Conservation (phyloP, 2,329 filamentous ascomycete genomes). For the Lachnellula suecica region DNA sequence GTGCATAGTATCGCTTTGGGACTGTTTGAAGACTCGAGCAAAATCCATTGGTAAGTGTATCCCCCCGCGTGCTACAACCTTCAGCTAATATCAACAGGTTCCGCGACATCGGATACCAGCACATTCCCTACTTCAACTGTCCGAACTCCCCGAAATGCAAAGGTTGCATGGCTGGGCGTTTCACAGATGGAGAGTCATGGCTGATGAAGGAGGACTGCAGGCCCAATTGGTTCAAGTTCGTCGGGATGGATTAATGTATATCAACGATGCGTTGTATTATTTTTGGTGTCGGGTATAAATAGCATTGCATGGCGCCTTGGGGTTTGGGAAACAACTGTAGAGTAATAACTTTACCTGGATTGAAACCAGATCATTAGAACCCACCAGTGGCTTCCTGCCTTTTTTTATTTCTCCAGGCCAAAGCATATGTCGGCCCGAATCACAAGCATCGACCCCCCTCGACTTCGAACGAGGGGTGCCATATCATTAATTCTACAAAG, state of each 20-base stretch:
- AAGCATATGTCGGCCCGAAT: too few relatives aligned
- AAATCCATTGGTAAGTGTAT: slow-evolving; percentile 80
- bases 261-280: background rate
- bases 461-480: too few relatives aligned
- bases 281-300: background rate
- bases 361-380: background rate
- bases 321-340: slow-evolving; percentile 2
- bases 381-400: background rate
- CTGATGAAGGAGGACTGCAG: slow-evolving; percentile 90
- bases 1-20: slow-evolving; percentile 94
- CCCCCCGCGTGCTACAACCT: background rate
- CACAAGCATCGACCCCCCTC: too few relatives aligned
- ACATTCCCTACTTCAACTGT: slow-evolving; percentile 98
- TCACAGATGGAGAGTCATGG: slow-evolving; percentile 86
- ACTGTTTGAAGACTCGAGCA: slow-evolving; percentile 85
- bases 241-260: slow-evolving; percentile 65
- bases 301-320: slow-evolving; percentile 22
- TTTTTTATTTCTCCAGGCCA: too few relatives aligned
- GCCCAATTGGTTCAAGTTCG: slow-evolving; percentile 96
- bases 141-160: slow-evolving; percentile 93
- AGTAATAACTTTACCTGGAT: slow-evolving; percentile 1
- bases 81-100: slow-evolving; percentile 62
- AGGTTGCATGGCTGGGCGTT: slow-evolving; percentile 80
- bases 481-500: too few relatives aligned
- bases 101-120: slow-evolving; percentile 97